Conservation (phyloP, 1,284 basidiomycete species). For the Microbotryum silenes-acaulis region DNA sequence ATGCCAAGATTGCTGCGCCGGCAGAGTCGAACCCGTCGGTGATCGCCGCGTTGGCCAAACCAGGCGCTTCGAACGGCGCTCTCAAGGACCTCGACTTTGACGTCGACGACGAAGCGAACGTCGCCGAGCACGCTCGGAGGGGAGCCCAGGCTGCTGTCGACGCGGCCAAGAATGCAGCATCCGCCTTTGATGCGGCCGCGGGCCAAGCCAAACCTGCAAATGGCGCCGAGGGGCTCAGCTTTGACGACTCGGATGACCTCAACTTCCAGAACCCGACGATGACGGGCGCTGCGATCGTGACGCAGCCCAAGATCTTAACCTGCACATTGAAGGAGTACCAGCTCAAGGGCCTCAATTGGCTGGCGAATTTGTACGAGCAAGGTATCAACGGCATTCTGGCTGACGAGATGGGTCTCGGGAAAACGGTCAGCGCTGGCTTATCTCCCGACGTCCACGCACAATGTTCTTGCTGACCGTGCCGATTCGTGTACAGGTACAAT, state of each 20-base stretch:
- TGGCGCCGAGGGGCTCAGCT: constrained; percentile 24
- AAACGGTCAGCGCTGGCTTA: constrained; percentile 60
- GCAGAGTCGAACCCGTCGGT: constrained; percentile 16
- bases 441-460: too few relatives aligned
- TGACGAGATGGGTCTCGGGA: constrained; percentile 71
- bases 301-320: constrained; percentile 93
- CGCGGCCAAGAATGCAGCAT: constrained; percentile 69
- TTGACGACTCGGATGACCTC: constrained; percentile 77
- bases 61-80: constrained; percentile 19
- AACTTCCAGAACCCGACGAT: constrained; percentile 99
- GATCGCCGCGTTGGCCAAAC: constrained; percentile 22
- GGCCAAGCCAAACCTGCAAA: constrained; percentile 21
- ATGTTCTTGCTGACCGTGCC: too few relatives aligned
- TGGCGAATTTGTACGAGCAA: constrained; percentile 95
- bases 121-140: constrained; percentile 75
- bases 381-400: constrained; percentile 98
- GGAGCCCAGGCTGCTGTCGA: constrained; percentile 87
- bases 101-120: constrained; percentile 85
- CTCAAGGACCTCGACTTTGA: constrained; percentile 87
- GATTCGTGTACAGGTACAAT: constrained; percentile 50
- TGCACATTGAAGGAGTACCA: constrained; percentile 98
- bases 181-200: constrained; percentile 74
- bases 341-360: constrained; percentile 95
- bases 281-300: constrained; percentile 73
- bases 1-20: constrained; percentile 30